Conservation (phyloP, 805 yeast species). For the Saturnispora saitoi region DNA sequence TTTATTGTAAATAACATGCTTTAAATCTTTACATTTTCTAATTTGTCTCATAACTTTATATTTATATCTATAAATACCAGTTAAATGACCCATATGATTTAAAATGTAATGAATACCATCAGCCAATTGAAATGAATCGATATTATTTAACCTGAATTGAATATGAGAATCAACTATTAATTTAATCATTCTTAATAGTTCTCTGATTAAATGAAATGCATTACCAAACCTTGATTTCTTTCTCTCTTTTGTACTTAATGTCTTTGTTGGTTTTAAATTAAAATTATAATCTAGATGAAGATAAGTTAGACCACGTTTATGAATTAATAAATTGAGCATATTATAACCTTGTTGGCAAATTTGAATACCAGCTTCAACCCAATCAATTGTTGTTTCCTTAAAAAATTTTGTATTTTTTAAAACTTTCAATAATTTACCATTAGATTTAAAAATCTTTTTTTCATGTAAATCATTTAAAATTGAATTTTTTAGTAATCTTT, state of each 20-base stretch:
- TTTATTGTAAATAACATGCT: conserved; percentile 79
- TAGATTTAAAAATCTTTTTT: conserved; percentile 35
- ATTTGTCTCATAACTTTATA: conserved; percentile 98
- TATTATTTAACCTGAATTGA: conserved; percentile 80
- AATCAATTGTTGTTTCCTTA: conserved; percentile 85
- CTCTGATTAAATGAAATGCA: conserved; percentile 90
- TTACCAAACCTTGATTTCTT: conserved; percentile 94
- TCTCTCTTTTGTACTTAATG: conserved; percentile 91
- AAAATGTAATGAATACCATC: conserved; percentile 88
- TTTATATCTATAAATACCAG: conserved; percentile 94
- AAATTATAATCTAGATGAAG: conserved; percentile 92
- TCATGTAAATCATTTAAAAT: conserved; percentile 66
- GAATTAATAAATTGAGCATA: conserved; percentile 83
- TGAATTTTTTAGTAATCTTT: conserved; percentile 69
- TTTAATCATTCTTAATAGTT: conserved; percentile 74
- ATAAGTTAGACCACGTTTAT: conserved; percentile 83
- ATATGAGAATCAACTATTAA: conserved; percentile 89
- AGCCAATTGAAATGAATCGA: conserved; percentile 89
- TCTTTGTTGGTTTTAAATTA: conserved; percentile 92
- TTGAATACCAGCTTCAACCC: conserved; percentile 98
- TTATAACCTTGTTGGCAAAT: conserved; percentile 89
- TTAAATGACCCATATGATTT: conserved; percentile 90
- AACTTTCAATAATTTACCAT: conserved; percentile 51
- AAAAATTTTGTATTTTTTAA: conserved; percentile 78
- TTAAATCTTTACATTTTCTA: conserved; percentile 88